A percentile compares a stretch with the other conserved stretches of the same genome.
Conservation (phyloP, 441 rosid genomes). For the Populus hybrid region DNA sequence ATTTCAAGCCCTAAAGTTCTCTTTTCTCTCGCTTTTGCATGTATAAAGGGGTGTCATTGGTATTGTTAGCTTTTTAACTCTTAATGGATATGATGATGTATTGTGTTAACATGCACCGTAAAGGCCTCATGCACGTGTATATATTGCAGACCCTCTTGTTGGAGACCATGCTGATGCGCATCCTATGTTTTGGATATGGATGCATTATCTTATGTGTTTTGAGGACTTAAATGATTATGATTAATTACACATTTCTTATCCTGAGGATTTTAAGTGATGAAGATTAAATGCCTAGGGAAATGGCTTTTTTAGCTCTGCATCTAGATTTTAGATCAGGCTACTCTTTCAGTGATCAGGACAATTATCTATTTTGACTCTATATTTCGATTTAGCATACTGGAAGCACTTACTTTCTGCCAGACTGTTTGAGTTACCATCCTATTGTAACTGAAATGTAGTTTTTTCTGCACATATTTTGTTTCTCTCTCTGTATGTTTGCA, state of each 20-base stretch:
- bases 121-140: slow-evolving; percentile 80
- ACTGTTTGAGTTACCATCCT: slow-evolving; percentile 4
- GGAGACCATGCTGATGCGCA: slow-evolving; percentile 41
- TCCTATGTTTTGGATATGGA: slow-evolving; percentile 43
- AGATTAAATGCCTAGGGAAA: slow-evolving; percentile 40
- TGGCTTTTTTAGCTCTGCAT: slow-evolving; percentile 46
- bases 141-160: slow-evolving; percentile 64
- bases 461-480: slow-evolving; percentile 7
- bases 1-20: neutral
- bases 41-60: slow-evolving; percentile 13
- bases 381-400: slow-evolving; percentile 1
- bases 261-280: slow-evolving; percentile 43
- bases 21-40: neutral
- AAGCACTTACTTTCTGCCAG: slow-evolving; percentile 8
- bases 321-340: slow-evolving; percentile 45
- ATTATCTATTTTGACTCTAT: slow-evolving; percentile 23
- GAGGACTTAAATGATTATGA: slow-evolving; percentile 47
- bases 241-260: slow-evolving; percentile 42
- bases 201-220: slow-evolving; percentile 39
- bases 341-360: slow-evolving; percentile 49
- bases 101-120: slow-evolving; percentile 77
- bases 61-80: slow-evolving; percentile 33
- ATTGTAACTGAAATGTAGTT: slow-evolving; percentile 15
- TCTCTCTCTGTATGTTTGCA: neutral
- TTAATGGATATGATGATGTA: slow-evolving; percentile 53